These are phyloP conservation scores for Exsudoporus frostii DNA, from an alignment of 768 basidiomycete species.

Conservation along the genomic window DNA sequence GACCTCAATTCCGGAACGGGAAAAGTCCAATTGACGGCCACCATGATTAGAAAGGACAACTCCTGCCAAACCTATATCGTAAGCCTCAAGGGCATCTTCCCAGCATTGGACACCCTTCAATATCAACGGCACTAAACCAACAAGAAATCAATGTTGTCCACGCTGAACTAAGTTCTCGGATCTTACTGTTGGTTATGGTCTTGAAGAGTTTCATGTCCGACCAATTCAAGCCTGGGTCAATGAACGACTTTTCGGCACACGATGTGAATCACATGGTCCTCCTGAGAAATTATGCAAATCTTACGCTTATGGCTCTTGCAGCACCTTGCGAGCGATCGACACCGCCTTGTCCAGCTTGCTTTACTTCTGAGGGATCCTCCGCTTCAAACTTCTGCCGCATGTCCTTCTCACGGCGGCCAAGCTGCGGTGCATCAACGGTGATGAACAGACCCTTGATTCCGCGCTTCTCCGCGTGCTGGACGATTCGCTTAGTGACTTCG, in stretches of 20 bases:
- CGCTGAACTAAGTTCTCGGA: slow-evolving; percentile 3
- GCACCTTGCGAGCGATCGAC: slow-evolving; percentile 89
- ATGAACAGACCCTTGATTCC: slow-evolving; percentile 95
- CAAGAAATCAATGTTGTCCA: slow-evolving; percentile 1
- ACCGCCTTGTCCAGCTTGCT: slow-evolving; percentile 44
- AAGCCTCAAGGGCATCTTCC: slow-evolving; percentile 88
- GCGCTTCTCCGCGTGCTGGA: slow-evolving; percentile 85
- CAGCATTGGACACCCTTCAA: slow-evolving; percentile 88
- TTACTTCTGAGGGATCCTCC: slow-evolving; percentile 42
- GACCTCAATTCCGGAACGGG: slow-evolving; percentile 88
- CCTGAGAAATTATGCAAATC: slow-evolving; percentile 17
- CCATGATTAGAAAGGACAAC: slow-evolving; percentile 89
- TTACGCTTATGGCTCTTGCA: slow-evolving; percentile 86
- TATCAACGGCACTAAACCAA: slow-evolving; percentile 72
- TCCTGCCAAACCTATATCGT: slow-evolving; percentile 68
- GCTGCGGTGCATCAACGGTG: slow-evolving; percentile 95
- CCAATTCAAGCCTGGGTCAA: slow-evolving; percentile 90
- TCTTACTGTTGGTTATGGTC: slow-evolving; percentile 64
- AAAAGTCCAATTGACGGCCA: slow-evolving; percentile 73
- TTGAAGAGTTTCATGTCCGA: slow-evolving; percentile 63
- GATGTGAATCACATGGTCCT: neutral
- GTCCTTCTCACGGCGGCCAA: slow-evolving; percentile 92
- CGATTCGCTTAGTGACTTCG: slow-evolving; percentile 76
- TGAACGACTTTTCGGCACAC: slow-evolving; percentile 66
- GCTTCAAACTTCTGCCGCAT: slow-evolving; percentile 97